These are phyloP conservation scores for Akanthomyces uredinophilus DNA, from an alignment of 2,329 filamentous ascomycete species.

Conservation along the genomic window DNA sequence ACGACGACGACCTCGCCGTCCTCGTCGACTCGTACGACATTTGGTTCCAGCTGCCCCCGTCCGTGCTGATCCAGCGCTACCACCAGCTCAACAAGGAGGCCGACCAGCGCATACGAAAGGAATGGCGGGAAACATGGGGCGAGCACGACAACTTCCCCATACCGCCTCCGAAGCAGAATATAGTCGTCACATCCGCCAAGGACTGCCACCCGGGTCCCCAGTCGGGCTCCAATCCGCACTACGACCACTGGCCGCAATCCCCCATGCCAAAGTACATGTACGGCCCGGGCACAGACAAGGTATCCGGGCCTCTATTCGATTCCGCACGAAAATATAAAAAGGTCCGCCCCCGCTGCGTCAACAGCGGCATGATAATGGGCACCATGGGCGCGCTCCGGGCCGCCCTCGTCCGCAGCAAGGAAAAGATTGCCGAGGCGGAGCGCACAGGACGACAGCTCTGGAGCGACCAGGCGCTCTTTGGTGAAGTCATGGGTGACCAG, in stretches of 20 bases:
- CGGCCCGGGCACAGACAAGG: conserved; percentile 27
- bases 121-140: conserved; percentile 21
- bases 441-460: conserved; percentile 30
- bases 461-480: conserved; percentile 35
- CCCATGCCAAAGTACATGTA: conserved; percentile 31
- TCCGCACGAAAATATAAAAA: conserved; percentile 29
- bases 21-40: conserved; percentile 35
- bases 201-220: conserved; percentile 30
- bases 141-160: conserved; percentile 24
- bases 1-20: conserved; percentile 30
- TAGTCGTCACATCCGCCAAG: conserved; percentile 31
- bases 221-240: conserved; percentile 32
- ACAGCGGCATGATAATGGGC: conserved; percentile 33
- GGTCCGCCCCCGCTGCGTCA: conserved; percentile 31
- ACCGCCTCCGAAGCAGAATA: conserved; percentile 26
- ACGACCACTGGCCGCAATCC: conserved; percentile 33
- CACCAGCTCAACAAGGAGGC: conserved; percentile 31
- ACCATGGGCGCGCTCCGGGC: conserved; percentile 26
- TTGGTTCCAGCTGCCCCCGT: conserved; percentile 36
- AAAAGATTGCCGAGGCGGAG: conserved; percentile 25
- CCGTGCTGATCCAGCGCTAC: conserved; percentile 32
- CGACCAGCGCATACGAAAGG: conserved; percentile 22
- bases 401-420: conserved; percentile 23
- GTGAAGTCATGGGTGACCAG: conserved; percentile 35
- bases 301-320: conserved; percentile 25